These are phyloP conservation scores for Talinum fruticosum DNA, from an alignment of 148 eudicot genomes.

Conservation along the genomic window DNA sequence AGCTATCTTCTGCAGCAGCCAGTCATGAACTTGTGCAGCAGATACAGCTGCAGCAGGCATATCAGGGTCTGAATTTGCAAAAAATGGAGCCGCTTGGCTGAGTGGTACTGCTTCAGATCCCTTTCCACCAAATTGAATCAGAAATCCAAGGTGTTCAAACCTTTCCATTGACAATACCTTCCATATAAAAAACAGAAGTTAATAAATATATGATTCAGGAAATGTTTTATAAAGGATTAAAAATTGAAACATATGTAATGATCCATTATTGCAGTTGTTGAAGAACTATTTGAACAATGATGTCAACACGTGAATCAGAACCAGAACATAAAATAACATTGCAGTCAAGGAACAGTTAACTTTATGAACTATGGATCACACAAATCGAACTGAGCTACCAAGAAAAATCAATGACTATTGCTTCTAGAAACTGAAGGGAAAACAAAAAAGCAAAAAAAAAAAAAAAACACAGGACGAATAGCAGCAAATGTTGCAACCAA, in stretches of 20 bases:
- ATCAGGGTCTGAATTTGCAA: conserved; percentile 96
- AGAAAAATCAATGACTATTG: not conserved
- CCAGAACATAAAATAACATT: not conserved
- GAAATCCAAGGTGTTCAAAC: conserved; percentile 81
- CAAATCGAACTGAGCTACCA: not conserved
- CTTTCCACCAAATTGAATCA: conserved; percentile 78
- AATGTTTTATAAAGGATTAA: not conserved
- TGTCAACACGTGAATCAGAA: not conserved
- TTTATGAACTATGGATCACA: not conserved
- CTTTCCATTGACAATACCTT: conserved; percentile 95
- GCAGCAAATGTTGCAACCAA: conserved; percentile 35
- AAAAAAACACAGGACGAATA: not conserved
- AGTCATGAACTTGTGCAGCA: conserved; percentile 80
- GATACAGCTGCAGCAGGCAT: conserved; percentile 98
- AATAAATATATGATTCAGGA: not conserved
- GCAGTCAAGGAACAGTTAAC: not conserved
- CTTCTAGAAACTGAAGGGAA: not conserved
- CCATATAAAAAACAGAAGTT: conserved; percentile 1
- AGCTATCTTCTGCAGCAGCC: conserved; percentile 76
- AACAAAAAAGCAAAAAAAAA: too few relatives aligned
- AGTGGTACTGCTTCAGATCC: conserved; percentile 70
- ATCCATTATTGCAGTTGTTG: not conserved
- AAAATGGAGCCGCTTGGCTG: conserved; percentile 86
- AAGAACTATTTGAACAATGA: not conserved
- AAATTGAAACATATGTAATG: not conserved